Base-by-base conservation (phyloP, 768 basidiomycete species). In the Fomitopsis pulvina region DNA sequence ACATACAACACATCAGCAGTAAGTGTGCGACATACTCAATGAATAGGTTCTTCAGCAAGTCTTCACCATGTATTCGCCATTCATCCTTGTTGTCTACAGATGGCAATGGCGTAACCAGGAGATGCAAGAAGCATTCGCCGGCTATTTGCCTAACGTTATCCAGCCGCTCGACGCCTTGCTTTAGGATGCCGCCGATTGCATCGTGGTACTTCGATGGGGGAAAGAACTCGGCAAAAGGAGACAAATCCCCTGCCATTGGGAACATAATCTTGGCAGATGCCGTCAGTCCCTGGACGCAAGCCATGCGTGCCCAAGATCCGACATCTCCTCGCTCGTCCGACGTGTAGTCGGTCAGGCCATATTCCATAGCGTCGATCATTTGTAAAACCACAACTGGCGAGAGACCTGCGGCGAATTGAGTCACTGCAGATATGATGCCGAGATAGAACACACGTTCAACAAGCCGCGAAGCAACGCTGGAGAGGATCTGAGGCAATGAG, bases 251-350 rank as follows among this genome's bases (percentile, higher is more conserved):
- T 22, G 78, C 72, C 40, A 70, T 60, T 11, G 65, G 58, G 56
- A 86, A 72, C 3, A 90, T 59, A 22, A 77, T 68, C 57, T 74
- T 69, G 39, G 77, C 69, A 51, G 81, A 66, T 7, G 71, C 67
- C 16, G 79, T 72, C 48, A 93, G 67, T 9, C 85, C 85, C 41
- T 72, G 73, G 45, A 93, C 76, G 58, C 85, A 88, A 2, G 82
- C 80, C 6, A 87, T 77, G 54, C 95, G 87, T 45, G 93, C 78
- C 92, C 93, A 96, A 2, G 95, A 97, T 37, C 95, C 95, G 30
- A 99, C 87, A 62, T 99, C 96, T 3, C 95, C 95, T 56, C 95
- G 83, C 63, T 96, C 89, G 63, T 99, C 95, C 42, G 80, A 81
- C 4, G 90, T 87, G 62, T 98, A 99, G 69, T 99, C 94, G 18